These are phyloP conservation scores for Phyllosticta ampelicida DNA, from an alignment of 2,329 filamentous ascomycete species.

Conservation along the genomic window DNA sequence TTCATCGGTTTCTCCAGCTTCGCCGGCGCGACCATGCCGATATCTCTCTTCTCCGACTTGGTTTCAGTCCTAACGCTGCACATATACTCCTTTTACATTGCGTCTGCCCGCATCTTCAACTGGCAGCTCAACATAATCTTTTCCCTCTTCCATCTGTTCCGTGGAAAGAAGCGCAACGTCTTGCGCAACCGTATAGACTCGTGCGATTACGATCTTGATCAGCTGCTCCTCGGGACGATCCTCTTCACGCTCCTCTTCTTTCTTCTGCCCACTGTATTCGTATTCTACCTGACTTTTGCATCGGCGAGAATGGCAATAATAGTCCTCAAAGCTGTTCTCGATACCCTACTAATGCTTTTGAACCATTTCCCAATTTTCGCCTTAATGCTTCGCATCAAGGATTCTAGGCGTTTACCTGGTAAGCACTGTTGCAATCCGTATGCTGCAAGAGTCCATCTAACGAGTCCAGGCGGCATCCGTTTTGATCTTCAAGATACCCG, in stretches of 20 bases:
- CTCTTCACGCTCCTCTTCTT: conserved; percentile 94
- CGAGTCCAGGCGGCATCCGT: conserved; percentile 57
- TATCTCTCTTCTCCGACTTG: conserved; percentile 89
- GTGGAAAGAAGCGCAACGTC: conserved; percentile 95
- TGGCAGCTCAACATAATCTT: conserved; percentile 97
- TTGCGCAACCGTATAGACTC: conserved; percentile 95
- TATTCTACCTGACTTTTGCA: conserved; percentile 96
- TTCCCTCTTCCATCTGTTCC: conserved; percentile 96
- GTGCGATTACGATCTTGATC: conserved; percentile 96
- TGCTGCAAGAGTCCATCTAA: background rate
- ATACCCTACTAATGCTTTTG: conserved; percentile 83
- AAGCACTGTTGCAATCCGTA: conserved; percentile 17
- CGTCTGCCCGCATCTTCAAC: conserved; percentile 92
- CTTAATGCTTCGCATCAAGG: conserved; percentile 89
- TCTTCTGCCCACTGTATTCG: conserved; percentile 82
- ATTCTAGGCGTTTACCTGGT: conserved; percentile 80
- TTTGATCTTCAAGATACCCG: conserved; percentile 79
- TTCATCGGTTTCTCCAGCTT: conserved; percentile 92
- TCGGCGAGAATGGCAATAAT: conserved; percentile 93
- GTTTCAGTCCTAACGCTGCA: conserved; percentile 85
- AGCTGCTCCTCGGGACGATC: conserved; percentile 90
- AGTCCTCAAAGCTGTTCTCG: conserved; percentile 76
- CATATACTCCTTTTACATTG: conserved; percentile 96
- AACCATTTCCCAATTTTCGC: conserved; percentile 98
- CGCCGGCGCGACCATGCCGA: conserved; percentile 91